Conservation (phyloP, 2,329 filamentous ascomycete genomes). For the Aspergillus luchuensis region DNA sequence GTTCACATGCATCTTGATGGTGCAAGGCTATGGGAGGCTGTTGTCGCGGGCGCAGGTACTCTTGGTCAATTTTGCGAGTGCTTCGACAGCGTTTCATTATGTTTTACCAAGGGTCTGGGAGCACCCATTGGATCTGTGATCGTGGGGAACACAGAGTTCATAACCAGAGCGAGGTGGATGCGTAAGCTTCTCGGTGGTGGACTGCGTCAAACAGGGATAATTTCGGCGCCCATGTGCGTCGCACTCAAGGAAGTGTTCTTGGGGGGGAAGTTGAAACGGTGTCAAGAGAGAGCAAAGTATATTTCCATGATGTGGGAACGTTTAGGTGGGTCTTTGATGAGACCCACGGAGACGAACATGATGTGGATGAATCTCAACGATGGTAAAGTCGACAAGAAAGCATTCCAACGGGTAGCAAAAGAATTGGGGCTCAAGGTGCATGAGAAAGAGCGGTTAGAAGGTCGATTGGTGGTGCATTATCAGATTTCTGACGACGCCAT, state of each 20-base stretch:
- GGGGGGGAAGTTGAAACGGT: slow-evolving; percentile 58
- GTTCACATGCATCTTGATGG: slow-evolving; percentile 73
- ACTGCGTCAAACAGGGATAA: slow-evolving; percentile 69
- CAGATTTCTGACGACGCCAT: not conserved
- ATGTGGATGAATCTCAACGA: slow-evolving; percentile 1
- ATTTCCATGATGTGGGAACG: slow-evolving; percentile 63
- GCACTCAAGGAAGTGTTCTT: slow-evolving; percentile 73
- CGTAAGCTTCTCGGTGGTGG: slow-evolving; percentile 77
- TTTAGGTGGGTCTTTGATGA: slow-evolving; percentile 62
- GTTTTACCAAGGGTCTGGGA: slow-evolving; percentile 75
- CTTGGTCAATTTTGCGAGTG: slow-evolving; percentile 64
- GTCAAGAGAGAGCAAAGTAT: slow-evolving; percentile 60
- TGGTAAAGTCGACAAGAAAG: not conserved
- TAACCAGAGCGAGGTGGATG: slow-evolving; percentile 66
- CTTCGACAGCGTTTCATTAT: slow-evolving; percentile 71
- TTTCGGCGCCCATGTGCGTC: slow-evolving; percentile 69
- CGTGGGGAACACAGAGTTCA: slow-evolving; percentile 55
- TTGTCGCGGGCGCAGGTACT: slow-evolving; percentile 63
- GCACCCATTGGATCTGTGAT: slow-evolving; percentile 73
- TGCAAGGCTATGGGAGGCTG: slow-evolving; percentile 74
- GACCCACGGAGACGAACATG: slow-evolving; percentile 21
- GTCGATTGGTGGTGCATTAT: slow-evolving; percentile 2
- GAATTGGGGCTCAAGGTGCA: not conserved
- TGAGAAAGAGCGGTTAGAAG: not conserved
- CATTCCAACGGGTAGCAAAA: not conserved